A percentile compares a stretch with the other conserved stretches of the same genome.
Evolutionary conservation across 768 basidiomycete species (phyloP).

Genomic region (Lactifluus hygrophoroides): DNA sequence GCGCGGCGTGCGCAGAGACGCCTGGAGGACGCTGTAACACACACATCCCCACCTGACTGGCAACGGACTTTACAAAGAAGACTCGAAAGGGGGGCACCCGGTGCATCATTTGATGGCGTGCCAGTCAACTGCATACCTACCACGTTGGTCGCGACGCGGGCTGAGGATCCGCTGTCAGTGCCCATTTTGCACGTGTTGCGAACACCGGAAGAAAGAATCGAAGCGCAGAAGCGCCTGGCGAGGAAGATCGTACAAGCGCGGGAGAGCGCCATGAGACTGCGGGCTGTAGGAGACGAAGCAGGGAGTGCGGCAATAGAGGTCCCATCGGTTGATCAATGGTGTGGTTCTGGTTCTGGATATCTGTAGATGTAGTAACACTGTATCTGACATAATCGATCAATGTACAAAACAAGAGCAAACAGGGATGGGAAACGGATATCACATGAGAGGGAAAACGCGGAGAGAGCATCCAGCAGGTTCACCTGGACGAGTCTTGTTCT

Average conservation of each 20-base stretch:
- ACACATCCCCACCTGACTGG: conserved; percentile 9
- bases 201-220: neutral
- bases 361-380: neutral
- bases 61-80: neutral
- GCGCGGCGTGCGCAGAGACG: neutral
- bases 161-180: neutral
- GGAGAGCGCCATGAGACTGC: conserved; percentile 5
- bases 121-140: neutral
- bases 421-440: conserved; percentile 6
- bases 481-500: too few species aligned
- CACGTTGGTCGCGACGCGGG: neutral
- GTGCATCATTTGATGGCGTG: neutral
- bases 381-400: neutral
- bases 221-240: conserved; percentile 1
- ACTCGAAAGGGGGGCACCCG: neutral
- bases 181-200: neutral
- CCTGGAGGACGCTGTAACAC: neutral
- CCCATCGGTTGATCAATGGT: neutral
- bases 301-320: neutral
- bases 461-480: neutral
- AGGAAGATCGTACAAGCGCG: conserved; percentile 6
- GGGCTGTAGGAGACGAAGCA: neutral
- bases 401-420: conserved; percentile 12
- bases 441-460: conserved; percentile 4
- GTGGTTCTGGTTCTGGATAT: neutral